Evolutionary conservation across 805 yeast species (phyloP), one percentile per base, ranked within the genome.

Genomic region (Kregervanrija fluxuum): DNA sequence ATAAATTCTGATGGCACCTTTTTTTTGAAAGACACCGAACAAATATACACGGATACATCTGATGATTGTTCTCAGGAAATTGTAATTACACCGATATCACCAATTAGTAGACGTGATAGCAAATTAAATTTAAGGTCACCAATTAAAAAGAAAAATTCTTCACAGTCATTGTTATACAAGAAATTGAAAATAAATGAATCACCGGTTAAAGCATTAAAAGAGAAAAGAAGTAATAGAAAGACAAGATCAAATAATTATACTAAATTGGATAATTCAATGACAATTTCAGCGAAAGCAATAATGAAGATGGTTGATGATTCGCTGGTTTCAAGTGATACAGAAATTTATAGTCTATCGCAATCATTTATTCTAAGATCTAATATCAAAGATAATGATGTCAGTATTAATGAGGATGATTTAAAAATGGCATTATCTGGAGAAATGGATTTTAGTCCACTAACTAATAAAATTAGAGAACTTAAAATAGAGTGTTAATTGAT

Each of bases 301-400:
- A 48, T 66, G 52, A 54, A 61, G 14, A 65, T 66, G 69, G 69
- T 66, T 37, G 70, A 66, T 46, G 66, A 64, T 33, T 62, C 68
- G 13, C 53, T 66, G 34, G 65, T 66, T 14, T 62, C 66, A 5
- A 61, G 66, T 45, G 70, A 66, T 48, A 63, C 65, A 8, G 65
- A 61, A 30, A 17, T 57, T 5, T 58, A 55, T 40, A 49, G 45
- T 17, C 32, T 41, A 12, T 54, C 61, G 8, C 51, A 49, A 12
- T 53, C 60, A 33, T 47, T 48, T 13, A 28, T 43, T 38, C 35
- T 30, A 36, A 45, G 30, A 31, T n/a, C 33, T 13, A 16, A 15
- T 2, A n/a, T 45, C 42, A 32, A 52, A 40, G 45, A 52, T 46
- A 14, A 47, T 5, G 33, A 41, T 22, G 35, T 57, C 31, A 55